Conservation (phyloP, 305 asterid genomes). For the Fraxinus nigra region DNA sequence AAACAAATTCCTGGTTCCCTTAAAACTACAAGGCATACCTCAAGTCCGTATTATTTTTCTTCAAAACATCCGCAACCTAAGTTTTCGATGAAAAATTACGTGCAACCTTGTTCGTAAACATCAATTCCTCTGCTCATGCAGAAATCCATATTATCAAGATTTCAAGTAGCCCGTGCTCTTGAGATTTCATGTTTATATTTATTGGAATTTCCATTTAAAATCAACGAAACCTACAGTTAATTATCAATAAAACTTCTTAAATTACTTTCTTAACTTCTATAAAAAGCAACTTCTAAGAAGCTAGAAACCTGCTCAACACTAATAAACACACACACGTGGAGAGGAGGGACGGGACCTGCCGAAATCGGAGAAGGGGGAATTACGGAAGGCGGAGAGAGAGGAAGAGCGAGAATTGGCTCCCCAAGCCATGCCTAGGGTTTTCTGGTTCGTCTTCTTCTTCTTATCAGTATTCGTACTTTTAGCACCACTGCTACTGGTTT, state of each 20-base stretch:
- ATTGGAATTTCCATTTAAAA: not conserved
- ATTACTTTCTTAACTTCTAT: not conserved
- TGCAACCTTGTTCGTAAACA: not conserved
- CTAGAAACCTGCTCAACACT: not conserved
- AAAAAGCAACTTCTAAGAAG: not conserved
- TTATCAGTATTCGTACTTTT: constrained; percentile 34
- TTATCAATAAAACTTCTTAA: not conserved
- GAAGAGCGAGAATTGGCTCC: constrained; percentile 75
- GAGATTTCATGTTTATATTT: not conserved
- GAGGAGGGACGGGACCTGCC: constrained; percentile 53
- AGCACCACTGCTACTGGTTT: constrained; percentile 30
- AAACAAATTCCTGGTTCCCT: not conserved
- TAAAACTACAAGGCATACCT: not conserved
- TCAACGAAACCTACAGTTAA: not conserved
- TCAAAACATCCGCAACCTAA: not conserved
- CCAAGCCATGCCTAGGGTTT: constrained; percentile 89
- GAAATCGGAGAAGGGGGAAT: constrained; percentile 77
- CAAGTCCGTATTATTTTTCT: not conserved
- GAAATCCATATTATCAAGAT: not conserved
- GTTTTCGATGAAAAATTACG: not conserved
- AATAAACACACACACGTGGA: not conserved
- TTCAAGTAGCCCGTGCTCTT: not conserved
- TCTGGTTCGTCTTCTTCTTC: constrained; percentile 58
- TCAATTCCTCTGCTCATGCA: not conserved
- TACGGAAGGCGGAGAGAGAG: constrained; percentile 54